A percentile compares a stretch with the other conserved stretches of the same genome.
Conservation (phyloP, 169 alveolate genomes). For the Plasmodium malariae region DNA sequence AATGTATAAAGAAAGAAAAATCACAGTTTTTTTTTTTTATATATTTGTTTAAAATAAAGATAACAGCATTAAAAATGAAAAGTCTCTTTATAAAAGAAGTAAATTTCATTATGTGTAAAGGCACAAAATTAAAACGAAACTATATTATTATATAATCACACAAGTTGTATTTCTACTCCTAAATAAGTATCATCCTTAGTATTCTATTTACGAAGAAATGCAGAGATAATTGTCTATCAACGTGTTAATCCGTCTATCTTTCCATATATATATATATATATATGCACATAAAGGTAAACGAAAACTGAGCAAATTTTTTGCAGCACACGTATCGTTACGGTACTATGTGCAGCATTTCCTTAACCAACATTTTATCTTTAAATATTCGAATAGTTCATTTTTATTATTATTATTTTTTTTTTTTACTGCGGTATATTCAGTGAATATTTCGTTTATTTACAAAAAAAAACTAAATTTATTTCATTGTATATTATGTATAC, state of each 20-base stretch:
- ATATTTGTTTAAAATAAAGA: constrained; percentile 41
- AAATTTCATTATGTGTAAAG: constrained; percentile 40
- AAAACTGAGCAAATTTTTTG: neutral
- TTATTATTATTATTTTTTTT: constrained; percentile 15
- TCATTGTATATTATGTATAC: neutral
- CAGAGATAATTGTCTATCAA: neutral
- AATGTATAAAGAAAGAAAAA: constrained; percentile 44
- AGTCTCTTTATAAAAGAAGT: constrained; percentile 34
- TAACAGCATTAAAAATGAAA: constrained; percentile 32
- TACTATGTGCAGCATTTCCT: neutral
- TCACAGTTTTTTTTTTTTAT: constrained; percentile 21
- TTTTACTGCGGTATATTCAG: neutral
- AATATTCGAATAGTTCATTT: neutral
- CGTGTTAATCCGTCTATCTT: neutral
- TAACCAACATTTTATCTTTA: constrained; percentile 15
- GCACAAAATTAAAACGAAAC: constrained; percentile 10
- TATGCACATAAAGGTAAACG: neutral
- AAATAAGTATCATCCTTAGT: constrained; percentile 16
- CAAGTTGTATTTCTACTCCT: neutral
- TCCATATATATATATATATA: neutral
- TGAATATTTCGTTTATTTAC: neutral
- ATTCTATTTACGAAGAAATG: constrained; percentile 3
- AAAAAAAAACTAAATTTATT: neutral
- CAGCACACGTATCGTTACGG: neutral
- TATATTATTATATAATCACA: neutral